Conservation (phyloP, 2,329 filamentous ascomycete genomes). For the Westerdykella sp. region DNA sequence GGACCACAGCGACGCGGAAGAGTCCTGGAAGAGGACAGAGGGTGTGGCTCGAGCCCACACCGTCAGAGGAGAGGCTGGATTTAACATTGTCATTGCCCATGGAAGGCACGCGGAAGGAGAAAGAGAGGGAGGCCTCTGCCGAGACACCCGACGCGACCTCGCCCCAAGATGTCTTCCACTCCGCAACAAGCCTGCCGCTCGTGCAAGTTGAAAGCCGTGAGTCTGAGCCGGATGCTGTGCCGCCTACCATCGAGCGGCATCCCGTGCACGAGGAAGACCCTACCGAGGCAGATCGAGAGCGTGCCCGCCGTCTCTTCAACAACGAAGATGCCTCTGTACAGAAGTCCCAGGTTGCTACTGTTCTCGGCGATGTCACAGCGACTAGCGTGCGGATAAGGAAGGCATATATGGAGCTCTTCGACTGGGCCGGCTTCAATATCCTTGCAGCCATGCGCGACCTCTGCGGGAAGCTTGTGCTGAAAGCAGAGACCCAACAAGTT, state of each 20-base stretch:
- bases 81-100: slow-evolving; percentile 32
- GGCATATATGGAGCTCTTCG: slow-evolving; percentile 90
- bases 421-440: slow-evolving; percentile 77
- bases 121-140: slow-evolving; percentile 27
- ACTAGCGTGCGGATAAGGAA: slow-evolving; percentile 51
- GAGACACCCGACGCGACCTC: slow-evolving; percentile 33
- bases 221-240: slow-evolving; percentile 32
- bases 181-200: slow-evolving; percentile 45
- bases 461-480: slow-evolving; percentile 73
- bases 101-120: slow-evolving; percentile 34
- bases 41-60: slow-evolving; percentile 38
- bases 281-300: slow-evolving; percentile 64
- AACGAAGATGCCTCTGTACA: slow-evolving; percentile 75
- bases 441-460: slow-evolving; percentile 71
- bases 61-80: slow-evolving; percentile 29
- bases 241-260: slow-evolving; percentile 31
- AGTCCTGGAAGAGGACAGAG: slow-evolving; percentile 24
- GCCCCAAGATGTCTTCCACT: slow-evolving; percentile 42
- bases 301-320: slow-evolving; percentile 76
- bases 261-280: slow-evolving; percentile 36
- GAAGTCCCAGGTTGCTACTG: slow-evolving; percentile 75
- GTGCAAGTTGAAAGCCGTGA: slow-evolving; percentile 45
- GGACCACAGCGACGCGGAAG: slow-evolving; percentile 8
- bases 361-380: slow-evolving; percentile 67
- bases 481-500: slow-evolving; percentile 92